A percentile compares a stretch with the other conserved stretches of the same genome.
phyloP scores from a whole-genome alignment of 2,329 filamentous ascomycete species.

The Phialophora chinensis region DNA sequence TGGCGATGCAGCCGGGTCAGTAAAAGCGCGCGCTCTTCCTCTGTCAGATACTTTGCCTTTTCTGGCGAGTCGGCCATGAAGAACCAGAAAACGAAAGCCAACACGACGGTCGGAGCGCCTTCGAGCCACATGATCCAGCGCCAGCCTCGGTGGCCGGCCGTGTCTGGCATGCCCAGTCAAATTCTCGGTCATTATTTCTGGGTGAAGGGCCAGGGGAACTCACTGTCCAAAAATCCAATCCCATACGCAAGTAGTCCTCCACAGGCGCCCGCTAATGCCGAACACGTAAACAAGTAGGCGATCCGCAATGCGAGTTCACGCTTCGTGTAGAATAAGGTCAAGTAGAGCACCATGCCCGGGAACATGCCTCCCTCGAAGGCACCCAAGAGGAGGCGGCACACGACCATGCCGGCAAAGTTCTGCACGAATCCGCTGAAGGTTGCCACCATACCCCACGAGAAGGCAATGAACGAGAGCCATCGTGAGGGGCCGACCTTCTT shows the following conservation, averaged over 20 bases:
- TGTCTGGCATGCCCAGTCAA: slow-evolving; percentile 39
- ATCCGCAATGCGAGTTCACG: slow-evolving; percentile 51
- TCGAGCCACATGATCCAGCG: slow-evolving; percentile 62
- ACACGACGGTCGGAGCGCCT: slow-evolving; percentile 52
- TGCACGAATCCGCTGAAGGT: slow-evolving; percentile 55
- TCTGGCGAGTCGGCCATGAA: slow-evolving; percentile 53
- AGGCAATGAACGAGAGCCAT: slow-evolving; percentile 51
- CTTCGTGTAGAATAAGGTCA: slow-evolving; percentile 54
- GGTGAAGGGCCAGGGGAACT: neutral
- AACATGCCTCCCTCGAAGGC: slow-evolving; percentile 49
- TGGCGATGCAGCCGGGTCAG: slow-evolving; percentile 55
- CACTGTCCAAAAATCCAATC: slow-evolving; percentile 58
- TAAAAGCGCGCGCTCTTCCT: slow-evolving; percentile 61
- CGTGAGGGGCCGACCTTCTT: slow-evolving; percentile 56
- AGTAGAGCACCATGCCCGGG: slow-evolving; percentile 51
- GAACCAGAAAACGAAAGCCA: slow-evolving; percentile 51
- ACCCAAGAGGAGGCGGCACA: slow-evolving; percentile 49
- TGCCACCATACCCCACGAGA: slow-evolving; percentile 46
- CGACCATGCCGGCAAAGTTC: slow-evolving; percentile 51
- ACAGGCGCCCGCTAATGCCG: slow-evolving; percentile 58
- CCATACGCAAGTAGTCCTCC: slow-evolving; percentile 58
- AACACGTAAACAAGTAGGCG: slow-evolving; percentile 52
- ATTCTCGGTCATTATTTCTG: neutral
- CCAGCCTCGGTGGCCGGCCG: slow-evolving; percentile 51
- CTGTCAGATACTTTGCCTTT: slow-evolving; percentile 50